A percentile compares a stretch with the other conserved stretches of the same genome.
Evolutionary conservation across 805 yeast genomes (phyloP).

Genomic region (Saturnispora zaruensis): DNA sequence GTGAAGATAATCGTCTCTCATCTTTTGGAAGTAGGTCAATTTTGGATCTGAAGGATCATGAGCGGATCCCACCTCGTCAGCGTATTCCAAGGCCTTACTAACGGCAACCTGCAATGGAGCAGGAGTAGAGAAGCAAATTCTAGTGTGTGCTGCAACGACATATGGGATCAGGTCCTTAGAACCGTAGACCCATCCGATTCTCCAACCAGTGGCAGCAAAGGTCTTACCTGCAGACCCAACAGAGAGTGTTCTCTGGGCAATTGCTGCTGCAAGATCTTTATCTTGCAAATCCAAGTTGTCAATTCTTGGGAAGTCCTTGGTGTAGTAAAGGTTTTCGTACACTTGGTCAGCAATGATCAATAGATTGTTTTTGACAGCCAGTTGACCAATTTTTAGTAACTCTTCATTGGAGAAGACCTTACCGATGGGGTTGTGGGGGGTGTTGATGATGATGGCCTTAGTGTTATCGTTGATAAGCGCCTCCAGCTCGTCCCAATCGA

Average conservation of each 20-base stretch:
- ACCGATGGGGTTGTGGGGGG: slow-evolving; percentile 97
- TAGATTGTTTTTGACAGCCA: slow-evolving; percentile 80
- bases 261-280: slow-evolving; percentile 16
- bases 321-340: slow-evolving; percentile 80
- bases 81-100: slow-evolving; percentile 62
- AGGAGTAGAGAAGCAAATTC: slow-evolving; percentile 88
- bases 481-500: slow-evolving; percentile 72
- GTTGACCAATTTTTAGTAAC: slow-evolving; percentile 61
- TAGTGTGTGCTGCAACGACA: slow-evolving; percentile 82
- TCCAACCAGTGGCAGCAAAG: slow-evolving; percentile 99
- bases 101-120: slow-evolving; percentile 91
- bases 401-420: slow-evolving; percentile 77
- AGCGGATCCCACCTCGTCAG: slow-evolving; percentile 35
- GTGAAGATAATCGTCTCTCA: slow-evolving; percentile 56
- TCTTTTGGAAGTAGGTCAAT: slow-evolving; percentile 54
- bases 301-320: slow-evolving; percentile 60
- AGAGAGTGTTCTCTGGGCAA: slow-evolving; percentile 69
- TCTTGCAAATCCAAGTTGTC: slow-evolving; percentile 71
- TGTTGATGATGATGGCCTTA: slow-evolving; percentile 77
- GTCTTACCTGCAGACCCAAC: slow-evolving; percentile 98
- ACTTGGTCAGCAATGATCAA: slow-evolving; percentile 89
- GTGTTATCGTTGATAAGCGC: slow-evolving; percentile 66
- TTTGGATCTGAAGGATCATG: slow-evolving; percentile 5
- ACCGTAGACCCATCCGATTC: slow-evolving; percentile 94
- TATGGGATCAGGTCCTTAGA: slow-evolving; percentile 72